Evolutionary conservation across 768 basidiomycete species (phyloP).

Genomic region (Tulasnella sp.): DNA sequence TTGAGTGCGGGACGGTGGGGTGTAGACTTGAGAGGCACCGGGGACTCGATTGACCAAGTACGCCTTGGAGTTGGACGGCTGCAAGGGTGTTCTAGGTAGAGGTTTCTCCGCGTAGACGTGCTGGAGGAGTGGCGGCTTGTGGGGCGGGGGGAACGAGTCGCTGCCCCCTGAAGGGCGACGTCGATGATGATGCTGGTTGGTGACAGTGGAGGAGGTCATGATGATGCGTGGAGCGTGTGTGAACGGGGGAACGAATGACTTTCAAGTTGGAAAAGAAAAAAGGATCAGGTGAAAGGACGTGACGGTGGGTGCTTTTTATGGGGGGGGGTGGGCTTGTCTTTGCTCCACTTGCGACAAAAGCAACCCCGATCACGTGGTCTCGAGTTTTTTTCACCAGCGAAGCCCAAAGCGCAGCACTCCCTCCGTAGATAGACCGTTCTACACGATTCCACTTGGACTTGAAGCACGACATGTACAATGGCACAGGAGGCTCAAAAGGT

Average conservation of each 20-base stretch:
- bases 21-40: background rate
- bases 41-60: background rate
- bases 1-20: background rate
- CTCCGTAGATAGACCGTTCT: no score
- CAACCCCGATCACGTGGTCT: background rate
- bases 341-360: background rate
- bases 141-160: background rate
- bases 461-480: background rate
- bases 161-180: background rate
- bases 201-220: background rate
- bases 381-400: background rate
- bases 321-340: background rate
- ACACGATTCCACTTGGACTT: background rate
- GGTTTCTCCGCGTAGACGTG: background rate
- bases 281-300: background rate
- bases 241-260: background rate
- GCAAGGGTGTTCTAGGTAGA: background rate
- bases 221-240: background rate
- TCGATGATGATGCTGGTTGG: background rate
- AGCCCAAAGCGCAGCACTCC: background rate
- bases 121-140: background rate
- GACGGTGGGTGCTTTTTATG: background rate
- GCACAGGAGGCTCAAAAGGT: no score
- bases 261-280: background rate
- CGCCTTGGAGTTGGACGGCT: background rate